These are phyloP conservation scores for Corylus americana DNA, from an alignment of 306 rosid species.

Conservation along the genomic window DNA sequence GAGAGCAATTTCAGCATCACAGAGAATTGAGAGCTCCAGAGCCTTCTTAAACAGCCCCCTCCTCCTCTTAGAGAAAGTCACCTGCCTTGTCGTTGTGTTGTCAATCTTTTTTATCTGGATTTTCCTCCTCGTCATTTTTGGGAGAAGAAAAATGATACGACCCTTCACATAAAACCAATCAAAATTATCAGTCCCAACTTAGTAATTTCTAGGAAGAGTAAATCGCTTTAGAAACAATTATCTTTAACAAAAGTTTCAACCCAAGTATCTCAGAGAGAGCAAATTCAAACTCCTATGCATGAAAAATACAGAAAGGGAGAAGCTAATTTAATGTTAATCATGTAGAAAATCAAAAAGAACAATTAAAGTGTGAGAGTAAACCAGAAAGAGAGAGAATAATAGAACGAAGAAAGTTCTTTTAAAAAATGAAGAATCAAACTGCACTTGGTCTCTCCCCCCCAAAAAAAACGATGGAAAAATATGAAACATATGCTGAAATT, in stretches of 20 bases:
- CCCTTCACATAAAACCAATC: too few species aligned
- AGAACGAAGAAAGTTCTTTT: too few species aligned
- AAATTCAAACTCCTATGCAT: too few species aligned
- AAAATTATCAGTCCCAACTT: not conserved
- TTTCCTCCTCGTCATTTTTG: constrained; percentile 42
- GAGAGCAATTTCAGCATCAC: constrained; percentile 52
- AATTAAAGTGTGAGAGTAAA: not conserved
- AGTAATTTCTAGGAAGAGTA: not conserved
- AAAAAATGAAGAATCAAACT: too few species aligned
- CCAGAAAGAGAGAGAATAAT: too few species aligned
- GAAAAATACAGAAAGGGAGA: not conserved
- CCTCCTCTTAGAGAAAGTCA: constrained; percentile 45
- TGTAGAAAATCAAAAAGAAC: not conserved
- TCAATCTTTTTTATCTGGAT: constrained; percentile 48
- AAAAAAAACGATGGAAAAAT: too few species aligned
- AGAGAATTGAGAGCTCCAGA: constrained; percentile 42
- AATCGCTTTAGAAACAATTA: not conserved
- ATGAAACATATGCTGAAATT: too few species aligned
- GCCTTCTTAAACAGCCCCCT: constrained; percentile 52
- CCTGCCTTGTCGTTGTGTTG: constrained; percentile 44
- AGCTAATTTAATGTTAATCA: not conserved
- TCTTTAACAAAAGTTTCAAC: not conserved
- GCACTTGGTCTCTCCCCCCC: too few species aligned
- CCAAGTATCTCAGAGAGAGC: too few species aligned
- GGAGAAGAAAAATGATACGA: not conserved